phyloP scores from a whole-genome alignment of 805 yeast species.

The Torulaspora delbrueckii region DNA sequence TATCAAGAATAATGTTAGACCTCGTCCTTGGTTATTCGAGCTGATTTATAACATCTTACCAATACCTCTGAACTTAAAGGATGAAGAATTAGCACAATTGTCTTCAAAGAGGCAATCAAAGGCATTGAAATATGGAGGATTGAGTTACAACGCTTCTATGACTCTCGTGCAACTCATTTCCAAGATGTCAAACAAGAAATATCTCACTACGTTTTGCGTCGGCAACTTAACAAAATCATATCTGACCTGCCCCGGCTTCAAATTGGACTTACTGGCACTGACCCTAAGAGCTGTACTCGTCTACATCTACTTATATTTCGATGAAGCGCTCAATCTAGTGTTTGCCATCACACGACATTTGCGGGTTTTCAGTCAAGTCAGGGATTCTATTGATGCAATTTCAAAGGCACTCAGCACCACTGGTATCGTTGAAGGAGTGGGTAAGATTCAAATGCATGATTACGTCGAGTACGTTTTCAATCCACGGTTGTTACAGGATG shows the following conservation, averaged over 20 bases:
- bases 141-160: conserved; percentile 50
- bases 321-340: conserved; percentile 50
- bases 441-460: conserved; percentile 9
- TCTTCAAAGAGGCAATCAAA: conserved; percentile 31
- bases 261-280: conserved; percentile 55
- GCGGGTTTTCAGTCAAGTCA: conserved; percentile 29
- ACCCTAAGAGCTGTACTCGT: conserved; percentile 53
- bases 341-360: conserved; percentile 43
- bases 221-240: conserved; percentile 8
- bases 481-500: conserved; percentile 7
- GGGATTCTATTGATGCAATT: conserved; percentile 22
- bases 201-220: conserved; percentile 23
- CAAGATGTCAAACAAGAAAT: conserved; percentile 28
- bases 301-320: conserved; percentile 46
- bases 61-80: conserved; percentile 24
- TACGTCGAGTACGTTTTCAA: conserved; percentile 14
- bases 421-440: conserved; percentile 1
- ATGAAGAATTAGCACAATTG: conserved; percentile 19
- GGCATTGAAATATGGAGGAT: conserved; percentile 35
- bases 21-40: conserved; percentile 49
- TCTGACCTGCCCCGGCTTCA: conserved; percentile 32
- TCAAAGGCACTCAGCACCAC: conserved; percentile 17
- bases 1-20: conserved; percentile 33
- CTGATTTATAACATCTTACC: conserved; percentile 58
- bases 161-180: conserved; percentile 41